A percentile compares a stretch with the other conserved stretches of the same genome.
phyloP scores from a whole-genome alignment of 2,329 filamentous ascomycete species.

The Fusarium nurragi region DNA sequence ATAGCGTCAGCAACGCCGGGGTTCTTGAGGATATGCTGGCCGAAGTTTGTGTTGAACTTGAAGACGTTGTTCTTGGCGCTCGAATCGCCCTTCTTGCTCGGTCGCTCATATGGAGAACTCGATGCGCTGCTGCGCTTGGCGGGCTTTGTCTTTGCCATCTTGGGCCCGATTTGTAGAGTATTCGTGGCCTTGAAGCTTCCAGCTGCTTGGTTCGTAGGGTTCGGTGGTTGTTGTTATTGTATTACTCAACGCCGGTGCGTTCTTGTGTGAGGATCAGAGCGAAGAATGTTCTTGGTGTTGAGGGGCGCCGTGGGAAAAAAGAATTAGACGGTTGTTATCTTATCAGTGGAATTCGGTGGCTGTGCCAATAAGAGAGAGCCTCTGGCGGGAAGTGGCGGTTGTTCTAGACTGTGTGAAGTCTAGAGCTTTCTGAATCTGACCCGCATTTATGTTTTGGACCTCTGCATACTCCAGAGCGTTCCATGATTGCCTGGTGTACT shows the following conservation, averaged over 20 bases:
- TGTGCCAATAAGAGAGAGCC: background rate
- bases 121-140: constrained; percentile 62
- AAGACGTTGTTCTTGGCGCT: constrained; percentile 82
- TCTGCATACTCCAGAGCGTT: constrained; percentile 11
- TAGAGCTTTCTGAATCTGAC: constrained; percentile 14
- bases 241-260: background rate
- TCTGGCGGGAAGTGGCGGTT: constrained; percentile 12
- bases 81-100: constrained; percentile 36
- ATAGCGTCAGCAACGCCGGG: constrained; percentile 82
- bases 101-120: constrained; percentile 55
- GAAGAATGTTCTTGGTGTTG: constrained; percentile 16
- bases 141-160: constrained; percentile 64
- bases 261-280: background rate
- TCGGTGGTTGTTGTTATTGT: constrained; percentile 2
- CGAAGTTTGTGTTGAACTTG: constrained; percentile 94
- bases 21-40: constrained; percentile 92
- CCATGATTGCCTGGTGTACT: constrained; percentile 19
- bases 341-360: constrained; percentile 17
- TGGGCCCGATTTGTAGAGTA: background rate
- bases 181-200: constrained; percentile 11
- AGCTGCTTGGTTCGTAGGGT: background rate
- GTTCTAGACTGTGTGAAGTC: background rate
- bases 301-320: constrained; percentile 28
- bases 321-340: constrained; percentile 5
- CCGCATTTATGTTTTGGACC: constrained; percentile 28